Base-by-base conservation (phyloP, 2,329 filamentous ascomycete species). In the Ascochyta lentis region DNA sequence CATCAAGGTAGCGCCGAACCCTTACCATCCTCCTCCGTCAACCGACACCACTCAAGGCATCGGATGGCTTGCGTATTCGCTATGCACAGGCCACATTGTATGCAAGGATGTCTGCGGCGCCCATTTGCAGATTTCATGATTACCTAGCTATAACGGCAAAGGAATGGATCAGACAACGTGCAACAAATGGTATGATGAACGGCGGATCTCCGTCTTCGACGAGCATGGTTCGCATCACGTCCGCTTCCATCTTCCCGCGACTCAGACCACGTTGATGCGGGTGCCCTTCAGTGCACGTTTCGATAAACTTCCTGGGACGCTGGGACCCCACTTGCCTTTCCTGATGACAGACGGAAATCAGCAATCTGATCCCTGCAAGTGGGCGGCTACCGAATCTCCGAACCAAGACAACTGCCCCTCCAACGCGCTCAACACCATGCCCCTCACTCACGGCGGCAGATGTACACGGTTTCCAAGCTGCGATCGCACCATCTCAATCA, bases 311-410 rank as follows among this genome's bases (percentile, higher is more conserved):
- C 43, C 38, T 54, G 24, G 29, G n/a, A 55, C 66, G 38, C 35
- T 54, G 29, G 29, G 19, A 55, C 68, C 68, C 68, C 68, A 70
- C 68, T 67, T 70, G 63, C 69, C 64, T 60, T 52, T 68, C 66
- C 50, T 46, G 61, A 35, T 61, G 61, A 61, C 54, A 59, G 45
- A 41, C 52, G 38, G 42, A 46, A 48, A 56, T 56, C 40, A 58
- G 55, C 42, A 52, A 55, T 43, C 45, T 41, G 51, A 63, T 57
- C 66, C 67, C 64, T 68, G 64, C 60, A 60, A 10, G 34, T 12
- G 23, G 48, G 42, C 49, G 40, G 24, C 45, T 44, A 49, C 54
- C 53, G 54, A 59, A 50, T 26, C 44, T 61, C 41, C 51, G 47
- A 56, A 31, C 27, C 39, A 29, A 24, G 39, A 29, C 40, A 16